Evolutionary conservation across 2,329 filamentous ascomycete species (phyloP).

Genomic region (Colletotrichum musae): DNA sequence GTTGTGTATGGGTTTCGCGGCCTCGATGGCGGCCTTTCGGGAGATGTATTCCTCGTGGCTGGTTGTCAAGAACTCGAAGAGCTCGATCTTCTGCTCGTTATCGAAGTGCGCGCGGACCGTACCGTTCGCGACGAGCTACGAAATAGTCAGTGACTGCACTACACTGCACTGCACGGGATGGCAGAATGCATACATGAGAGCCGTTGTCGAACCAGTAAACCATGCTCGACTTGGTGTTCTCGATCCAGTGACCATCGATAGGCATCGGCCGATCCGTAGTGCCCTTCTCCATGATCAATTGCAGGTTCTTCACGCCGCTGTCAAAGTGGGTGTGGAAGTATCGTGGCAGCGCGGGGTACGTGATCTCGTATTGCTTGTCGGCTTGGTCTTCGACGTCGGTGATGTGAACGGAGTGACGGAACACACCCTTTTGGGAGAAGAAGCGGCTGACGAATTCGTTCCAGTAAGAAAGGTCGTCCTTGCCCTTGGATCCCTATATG

Average conservation of each 20-base stretch:
- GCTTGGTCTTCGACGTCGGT: conserved; percentile 68
- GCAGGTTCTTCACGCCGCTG: conserved; percentile 87
- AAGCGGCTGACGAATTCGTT: conserved; percentile 83
- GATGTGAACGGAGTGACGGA: conserved; percentile 79
- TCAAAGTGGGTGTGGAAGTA: conserved; percentile 93
- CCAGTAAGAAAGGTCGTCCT: conserved; percentile 84
- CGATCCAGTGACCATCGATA: conserved; percentile 79
- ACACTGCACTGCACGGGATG: not conserved
- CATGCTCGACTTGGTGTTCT: conserved; percentile 82
- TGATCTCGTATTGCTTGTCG: conserved; percentile 89
- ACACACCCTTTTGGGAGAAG: conserved; percentile 83
- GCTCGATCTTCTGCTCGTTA: conserved; percentile 82
- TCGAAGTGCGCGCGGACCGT: conserved; percentile 86
- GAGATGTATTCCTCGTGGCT: conserved; percentile 89
- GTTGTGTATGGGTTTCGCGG: conserved; percentile 72
- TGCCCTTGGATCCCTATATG: conserved; percentile 68
- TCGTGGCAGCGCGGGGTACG: conserved; percentile 83
- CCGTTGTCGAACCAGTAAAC: conserved; percentile 91
- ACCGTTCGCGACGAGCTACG: conserved; percentile 82
- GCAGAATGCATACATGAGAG: conserved; percentile 76
- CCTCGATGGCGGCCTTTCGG: conserved; percentile 73
- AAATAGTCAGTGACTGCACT: conserved; percentile 10
- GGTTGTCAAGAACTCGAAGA: conserved; percentile 84
- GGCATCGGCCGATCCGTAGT: conserved; percentile 69
- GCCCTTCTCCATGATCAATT: conserved; percentile 84